These are phyloP conservation scores for Puccinia coronata DNA, from an alignment of 1,284 basidiomycete species.

Conservation along the genomic window DNA sequence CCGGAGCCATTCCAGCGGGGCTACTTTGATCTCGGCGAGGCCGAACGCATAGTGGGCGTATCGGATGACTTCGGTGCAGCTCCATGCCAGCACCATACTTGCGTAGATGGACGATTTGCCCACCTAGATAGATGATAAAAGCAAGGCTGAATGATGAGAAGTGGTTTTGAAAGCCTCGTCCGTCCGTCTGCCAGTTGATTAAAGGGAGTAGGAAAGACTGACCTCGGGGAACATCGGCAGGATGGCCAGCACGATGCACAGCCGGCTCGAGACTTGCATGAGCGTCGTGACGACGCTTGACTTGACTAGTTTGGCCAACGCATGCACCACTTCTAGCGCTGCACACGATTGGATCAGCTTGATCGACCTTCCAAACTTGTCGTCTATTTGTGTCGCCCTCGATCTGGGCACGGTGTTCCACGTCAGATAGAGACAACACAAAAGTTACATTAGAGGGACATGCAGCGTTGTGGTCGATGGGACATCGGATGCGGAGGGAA, in stretches of 20 bases:
- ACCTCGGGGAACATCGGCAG: conserved; percentile 64
- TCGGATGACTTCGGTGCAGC: conserved; percentile 83
- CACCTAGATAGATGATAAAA: no score
- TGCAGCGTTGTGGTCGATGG: neutral
- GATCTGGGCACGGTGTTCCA: neutral
- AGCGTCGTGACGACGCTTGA: conserved; percentile 77
- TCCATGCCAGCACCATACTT: conserved; percentile 92
- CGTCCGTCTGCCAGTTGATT: no score
- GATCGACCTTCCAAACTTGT: conserved; percentile 6
- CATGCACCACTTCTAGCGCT: conserved; percentile 78
- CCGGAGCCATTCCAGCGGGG: conserved; percentile 61
- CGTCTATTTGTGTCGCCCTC: conserved; percentile 16
- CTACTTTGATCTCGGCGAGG: conserved; percentile 64
- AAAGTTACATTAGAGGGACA: neutral
- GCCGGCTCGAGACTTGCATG: conserved; percentile 81
- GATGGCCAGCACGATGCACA: conserved; percentile 85
- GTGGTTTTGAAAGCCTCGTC: no score
- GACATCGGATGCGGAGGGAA: neutral
- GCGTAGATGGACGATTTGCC: conserved; percentile 78
- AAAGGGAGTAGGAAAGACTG: no score
- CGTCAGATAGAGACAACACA: neutral
- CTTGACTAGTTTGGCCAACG: conserved; percentile 77
- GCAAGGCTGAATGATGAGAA: no score
- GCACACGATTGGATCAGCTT: conserved; percentile 75
- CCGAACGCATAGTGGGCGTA: conserved; percentile 83